These are phyloP conservation scores for Salvia splendens DNA, from an alignment of 257 asterid species.

Conservation along the genomic window DNA sequence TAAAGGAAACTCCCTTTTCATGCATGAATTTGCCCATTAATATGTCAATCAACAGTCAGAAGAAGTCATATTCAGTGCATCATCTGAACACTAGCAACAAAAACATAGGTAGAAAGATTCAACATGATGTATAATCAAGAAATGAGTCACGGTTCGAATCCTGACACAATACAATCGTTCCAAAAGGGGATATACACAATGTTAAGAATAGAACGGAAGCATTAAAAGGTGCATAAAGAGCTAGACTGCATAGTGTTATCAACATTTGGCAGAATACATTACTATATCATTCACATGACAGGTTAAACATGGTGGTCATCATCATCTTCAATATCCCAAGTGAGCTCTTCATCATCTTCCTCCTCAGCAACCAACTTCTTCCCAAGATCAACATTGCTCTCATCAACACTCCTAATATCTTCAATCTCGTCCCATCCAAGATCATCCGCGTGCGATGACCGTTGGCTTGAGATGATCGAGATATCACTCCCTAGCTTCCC, in stretches of 20 bases:
- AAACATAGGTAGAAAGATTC: background rate
- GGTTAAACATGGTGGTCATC: slow-evolving; percentile 41
- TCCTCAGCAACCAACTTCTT: slow-evolving; percentile 53
- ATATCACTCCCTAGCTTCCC: slow-evolving; percentile 77
- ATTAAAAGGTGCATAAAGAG: background rate
- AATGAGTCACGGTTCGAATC: background rate
- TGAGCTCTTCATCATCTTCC: slow-evolving; percentile 69
- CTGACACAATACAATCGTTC: slow-evolving; percentile 12
- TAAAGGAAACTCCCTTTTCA: too few relatives aligned
- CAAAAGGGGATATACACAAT: slow-evolving; percentile 30
- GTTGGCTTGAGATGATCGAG: slow-evolving; percentile 68
- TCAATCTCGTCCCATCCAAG: slow-evolving; percentile 92
- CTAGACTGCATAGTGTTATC: slow-evolving; percentile 7
- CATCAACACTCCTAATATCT: slow-evolving; percentile 65
- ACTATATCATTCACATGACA: slow-evolving; percentile 32
- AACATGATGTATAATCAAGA: background rate
- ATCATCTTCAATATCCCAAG: slow-evolving; percentile 80
- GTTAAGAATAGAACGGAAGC: background rate
- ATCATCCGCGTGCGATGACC: slow-evolving; percentile 62
- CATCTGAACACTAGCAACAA: too few relatives aligned
- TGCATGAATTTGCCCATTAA: background rate
- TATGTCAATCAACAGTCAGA: background rate
- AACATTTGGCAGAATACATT: slow-evolving; percentile 12
- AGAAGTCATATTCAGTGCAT: background rate
- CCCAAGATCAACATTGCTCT: slow-evolving; percentile 47